phyloP scores from a whole-genome alignment of 768 basidiomycete species.

The Podaxis sp. region DNA sequence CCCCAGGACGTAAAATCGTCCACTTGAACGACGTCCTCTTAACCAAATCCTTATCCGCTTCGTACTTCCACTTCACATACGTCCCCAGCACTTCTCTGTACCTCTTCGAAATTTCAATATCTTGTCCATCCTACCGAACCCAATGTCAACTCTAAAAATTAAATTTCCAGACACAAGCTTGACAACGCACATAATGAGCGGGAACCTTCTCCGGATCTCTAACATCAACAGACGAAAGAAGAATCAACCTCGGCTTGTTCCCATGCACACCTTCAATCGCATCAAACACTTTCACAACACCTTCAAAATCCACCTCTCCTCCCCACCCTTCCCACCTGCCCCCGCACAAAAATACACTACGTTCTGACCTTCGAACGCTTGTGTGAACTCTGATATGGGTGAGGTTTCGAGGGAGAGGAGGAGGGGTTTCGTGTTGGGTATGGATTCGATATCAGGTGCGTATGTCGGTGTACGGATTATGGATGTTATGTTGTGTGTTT shows the following conservation, averaged over 20 bases:
- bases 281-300: slow-evolving; percentile 67
- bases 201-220: slow-evolving; percentile 50
- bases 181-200: slow-evolving; percentile 51
- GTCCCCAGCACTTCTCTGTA: slow-evolving; percentile 40
- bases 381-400: slow-evolving; percentile 41
- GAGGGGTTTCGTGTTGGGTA: slow-evolving; percentile 38
- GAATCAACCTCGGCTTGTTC: slow-evolving; percentile 47
- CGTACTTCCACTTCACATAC: slow-evolving; percentile 47
- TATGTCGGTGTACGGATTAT: slow-evolving; percentile 52
- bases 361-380: slow-evolving; percentile 40
- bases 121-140: slow-evolving; percentile 38
- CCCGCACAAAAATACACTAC: slow-evolving; percentile 47
- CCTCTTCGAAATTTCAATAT: slow-evolving; percentile 40
- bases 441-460: slow-evolving; percentile 37
- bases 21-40: slow-evolving; percentile 57
- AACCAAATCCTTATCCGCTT: slow-evolving; percentile 44
- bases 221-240: slow-evolving; percentile 59
- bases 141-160: neutral
- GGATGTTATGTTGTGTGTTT: slow-evolving; percentile 46
- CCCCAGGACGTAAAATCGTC: slow-evolving; percentile 63
- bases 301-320: slow-evolving; percentile 57
- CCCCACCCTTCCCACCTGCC: slow-evolving; percentile 57
- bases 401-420: slow-evolving; percentile 57
- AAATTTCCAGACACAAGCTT: neutral
- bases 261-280: slow-evolving; percentile 53